These are phyloP conservation scores for Ilex aquifolium DNA, from an alignment of 257 asterid species.

Conservation along the genomic window DNA sequence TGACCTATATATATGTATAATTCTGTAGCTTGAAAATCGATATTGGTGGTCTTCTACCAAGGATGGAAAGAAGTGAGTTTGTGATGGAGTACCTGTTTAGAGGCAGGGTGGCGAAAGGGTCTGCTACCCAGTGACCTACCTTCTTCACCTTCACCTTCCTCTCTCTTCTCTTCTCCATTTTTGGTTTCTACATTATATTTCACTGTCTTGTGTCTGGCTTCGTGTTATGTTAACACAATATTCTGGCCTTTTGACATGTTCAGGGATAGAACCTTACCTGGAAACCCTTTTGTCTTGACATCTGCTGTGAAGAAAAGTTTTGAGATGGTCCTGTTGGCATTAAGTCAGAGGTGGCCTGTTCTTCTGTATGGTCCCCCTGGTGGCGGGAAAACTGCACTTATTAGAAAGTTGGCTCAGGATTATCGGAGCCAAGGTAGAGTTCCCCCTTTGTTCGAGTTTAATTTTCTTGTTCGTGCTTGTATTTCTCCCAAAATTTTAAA, in stretches of 20 bases:
- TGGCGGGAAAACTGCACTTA: conserved; percentile 78
- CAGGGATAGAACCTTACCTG: conserved; percentile 29
- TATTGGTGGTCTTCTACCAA: neutral
- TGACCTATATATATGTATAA: neutral
- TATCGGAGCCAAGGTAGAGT: conserved; percentile 59
- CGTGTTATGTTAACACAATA: neutral
- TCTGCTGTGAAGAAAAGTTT: conserved; percentile 53
- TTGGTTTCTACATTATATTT: neutral
- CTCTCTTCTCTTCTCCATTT: neutral
- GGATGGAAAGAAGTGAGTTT: neutral
- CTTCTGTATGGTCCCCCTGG: conserved; percentile 95
- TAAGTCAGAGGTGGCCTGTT: conserved; percentile 94
- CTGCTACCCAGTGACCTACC: neutral
- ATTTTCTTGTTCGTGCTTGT: neutral
- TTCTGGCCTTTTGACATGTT: conserved; percentile 9
- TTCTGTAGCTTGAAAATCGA: neutral
- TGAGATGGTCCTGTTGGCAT: conserved; percentile 78
- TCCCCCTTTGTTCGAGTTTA: conserved; percentile 7
- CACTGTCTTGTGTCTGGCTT: neutral
- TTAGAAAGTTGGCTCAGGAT: conserved; percentile 54
- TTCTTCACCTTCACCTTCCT: neutral
- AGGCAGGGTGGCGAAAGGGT: neutral
- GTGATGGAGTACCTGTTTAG: neutral
- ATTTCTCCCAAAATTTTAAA: too few relatives aligned
- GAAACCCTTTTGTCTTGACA: conserved; percentile 63